These are phyloP conservation scores for Biscutella laevigata DNA, from an alignment of 441 rosid species.

Conservation along the genomic window DNA sequence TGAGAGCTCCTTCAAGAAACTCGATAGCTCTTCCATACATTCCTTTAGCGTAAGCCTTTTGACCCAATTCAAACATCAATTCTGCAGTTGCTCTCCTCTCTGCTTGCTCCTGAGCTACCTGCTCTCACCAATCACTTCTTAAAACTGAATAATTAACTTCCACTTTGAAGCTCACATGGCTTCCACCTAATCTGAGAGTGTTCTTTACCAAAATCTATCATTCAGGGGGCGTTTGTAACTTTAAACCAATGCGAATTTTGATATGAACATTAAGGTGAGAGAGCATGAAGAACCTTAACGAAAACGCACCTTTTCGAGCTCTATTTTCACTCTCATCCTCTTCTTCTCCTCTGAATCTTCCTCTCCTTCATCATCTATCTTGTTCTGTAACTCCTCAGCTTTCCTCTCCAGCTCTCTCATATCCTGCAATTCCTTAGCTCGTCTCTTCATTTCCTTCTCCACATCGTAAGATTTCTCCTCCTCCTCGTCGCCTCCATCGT, in stretches of 20 bases:
- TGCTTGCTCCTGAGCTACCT: slow-evolving; percentile 91
- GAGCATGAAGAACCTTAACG: background rate
- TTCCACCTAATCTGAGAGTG: background rate
- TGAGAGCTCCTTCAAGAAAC: slow-evolving; percentile 88
- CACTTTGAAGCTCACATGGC: background rate
- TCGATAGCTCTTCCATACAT: slow-evolving; percentile 81
- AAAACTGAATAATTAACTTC: background rate
- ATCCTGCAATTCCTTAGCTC: slow-evolving; percentile 61
- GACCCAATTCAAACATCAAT: slow-evolving; percentile 89
- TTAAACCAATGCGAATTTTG: background rate
- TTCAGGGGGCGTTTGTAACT: too few relatives aligned
- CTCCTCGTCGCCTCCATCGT: slow-evolving; percentile 51
- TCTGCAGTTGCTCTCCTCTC: slow-evolving; percentile 83
- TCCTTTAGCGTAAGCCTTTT: slow-evolving; percentile 83
- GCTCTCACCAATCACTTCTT: slow-evolving; percentile 23
- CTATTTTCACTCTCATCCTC: slow-evolving; percentile 70
- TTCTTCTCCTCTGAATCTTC: slow-evolving; percentile 83
- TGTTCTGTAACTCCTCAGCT: slow-evolving; percentile 74
- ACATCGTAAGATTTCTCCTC: slow-evolving; percentile 40
- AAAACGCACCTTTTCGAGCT: slow-evolving; percentile 67
- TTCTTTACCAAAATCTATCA: too few relatives aligned
- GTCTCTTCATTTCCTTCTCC: slow-evolving; percentile 65
- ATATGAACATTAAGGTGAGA: too few relatives aligned
- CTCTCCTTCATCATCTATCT: slow-evolving; percentile 44
- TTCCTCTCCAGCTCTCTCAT: slow-evolving; percentile 72